phyloP scores from a whole-genome alignment of 805 yeast genomes.

The Schizosaccharomyces cryophilus region DNA sequence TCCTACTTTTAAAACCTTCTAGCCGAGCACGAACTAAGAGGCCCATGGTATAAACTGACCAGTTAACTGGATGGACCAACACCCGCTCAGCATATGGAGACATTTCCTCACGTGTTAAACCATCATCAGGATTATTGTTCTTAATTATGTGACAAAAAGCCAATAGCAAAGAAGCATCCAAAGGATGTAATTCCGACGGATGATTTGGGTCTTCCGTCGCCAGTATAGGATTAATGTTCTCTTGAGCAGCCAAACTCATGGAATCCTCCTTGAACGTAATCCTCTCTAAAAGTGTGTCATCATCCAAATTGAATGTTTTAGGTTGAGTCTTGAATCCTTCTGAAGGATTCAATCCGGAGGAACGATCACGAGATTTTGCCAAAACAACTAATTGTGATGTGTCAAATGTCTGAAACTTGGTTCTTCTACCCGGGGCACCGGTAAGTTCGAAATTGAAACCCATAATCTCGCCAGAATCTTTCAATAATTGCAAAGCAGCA shows the following conservation, averaged over 20 bases:
- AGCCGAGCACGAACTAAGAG: conserved; percentile 74
- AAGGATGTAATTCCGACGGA: conserved; percentile 47
- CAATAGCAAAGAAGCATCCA: conserved; percentile 53
- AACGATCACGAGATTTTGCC: conserved; percentile 22
- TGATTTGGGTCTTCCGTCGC: conserved; percentile 39
- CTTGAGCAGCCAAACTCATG: conserved; percentile 6
- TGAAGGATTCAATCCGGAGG: not conserved
- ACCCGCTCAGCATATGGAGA: conserved; percentile 51
- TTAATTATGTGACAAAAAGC: conserved; percentile 38
- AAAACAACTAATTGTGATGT: conserved; percentile 51
- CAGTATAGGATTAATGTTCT: conserved; percentile 19
- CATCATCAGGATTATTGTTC: conserved; percentile 45
- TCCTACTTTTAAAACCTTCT: conserved; percentile 58
- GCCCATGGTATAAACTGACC: conserved; percentile 58
- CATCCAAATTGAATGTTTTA: not conserved
- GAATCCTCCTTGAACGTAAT: not conserved
- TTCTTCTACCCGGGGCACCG: conserved; percentile 71
- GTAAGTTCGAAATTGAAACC: conserved; percentile 39
- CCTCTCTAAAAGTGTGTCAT: conserved; percentile 1
- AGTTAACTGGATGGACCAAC: conserved; percentile 34
- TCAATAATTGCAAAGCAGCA: conserved; percentile 19
- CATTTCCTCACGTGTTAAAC: conserved; percentile 61
- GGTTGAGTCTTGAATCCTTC: not conserved
- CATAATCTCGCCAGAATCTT: conserved; percentile 12
- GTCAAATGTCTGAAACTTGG: conserved; percentile 54